Percentiles rank a stretch among this genome's conserved stretches.
phyloP scores from a whole-genome alignment of 75 land plant genomes.

The Pseudotsuga menziesii region DNA sequence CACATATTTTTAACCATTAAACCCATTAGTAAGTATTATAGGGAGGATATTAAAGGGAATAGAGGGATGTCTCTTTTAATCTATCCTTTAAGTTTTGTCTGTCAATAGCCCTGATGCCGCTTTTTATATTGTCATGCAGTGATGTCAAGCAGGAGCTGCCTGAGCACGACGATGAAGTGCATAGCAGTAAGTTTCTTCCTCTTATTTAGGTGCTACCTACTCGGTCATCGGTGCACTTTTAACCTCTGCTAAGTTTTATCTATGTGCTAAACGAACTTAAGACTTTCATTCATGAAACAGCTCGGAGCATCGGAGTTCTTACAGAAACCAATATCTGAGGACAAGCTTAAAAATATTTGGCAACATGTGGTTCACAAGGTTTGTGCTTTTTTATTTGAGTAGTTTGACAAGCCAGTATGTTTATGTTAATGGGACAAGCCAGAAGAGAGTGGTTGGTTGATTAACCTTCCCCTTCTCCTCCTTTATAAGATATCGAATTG shows the following conservation, averaged over 20 bases:
- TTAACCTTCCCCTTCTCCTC: no score
- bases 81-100: neutral
- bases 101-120: neutral
- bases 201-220: neutral
- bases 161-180: slow-evolving; percentile 74
- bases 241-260: neutral
- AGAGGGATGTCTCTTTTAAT: neutral
- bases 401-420: no score
- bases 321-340: slow-evolving; percentile 70
- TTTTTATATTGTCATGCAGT: slow-evolving; percentile 30
- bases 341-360: slow-evolving; percentile 78
- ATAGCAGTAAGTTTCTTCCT: slow-evolving; percentile 46
- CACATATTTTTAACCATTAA: no score
- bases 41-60: neutral
- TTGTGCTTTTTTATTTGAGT: neutral
- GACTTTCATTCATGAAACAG: slow-evolving; percentile 26
- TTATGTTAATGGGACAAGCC: neutral
- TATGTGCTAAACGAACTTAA: neutral
- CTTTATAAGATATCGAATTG: no score
- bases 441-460: neutral
- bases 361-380: slow-evolving; percentile 93
- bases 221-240: neutral
- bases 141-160: slow-evolving; percentile 46
- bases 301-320: slow-evolving; percentile 83
- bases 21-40: slow-evolving; percentile 52